phyloP scores from a whole-genome alignment of 345 rosid species.

The Syzygium jambos region DNA sequence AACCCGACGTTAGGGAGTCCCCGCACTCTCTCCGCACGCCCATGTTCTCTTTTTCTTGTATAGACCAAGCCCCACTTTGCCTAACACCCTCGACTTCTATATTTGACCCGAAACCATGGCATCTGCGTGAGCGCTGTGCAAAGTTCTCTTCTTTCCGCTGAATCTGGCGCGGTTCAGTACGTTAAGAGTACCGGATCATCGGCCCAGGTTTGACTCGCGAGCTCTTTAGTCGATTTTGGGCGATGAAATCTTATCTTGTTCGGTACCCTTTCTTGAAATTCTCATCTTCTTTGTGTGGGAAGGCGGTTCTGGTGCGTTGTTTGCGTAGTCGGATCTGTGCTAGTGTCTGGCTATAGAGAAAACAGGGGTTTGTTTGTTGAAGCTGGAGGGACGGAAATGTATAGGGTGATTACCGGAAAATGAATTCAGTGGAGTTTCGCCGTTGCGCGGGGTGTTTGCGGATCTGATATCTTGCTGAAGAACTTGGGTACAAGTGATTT shows the following conservation, averaged over 20 bases:
- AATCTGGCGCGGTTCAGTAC: not conserved
- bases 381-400: not conserved
- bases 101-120: not conserved
- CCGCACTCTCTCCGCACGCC: not conserved
- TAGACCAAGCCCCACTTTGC: not conserved
- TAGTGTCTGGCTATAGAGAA: not conserved
- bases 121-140: not conserved
- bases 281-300: not conserved
- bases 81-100: not conserved
- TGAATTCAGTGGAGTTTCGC: not conserved
- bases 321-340: not conserved
- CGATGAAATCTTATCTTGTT: not conserved
- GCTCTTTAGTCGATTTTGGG: not conserved
- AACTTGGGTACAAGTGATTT: not conserved
- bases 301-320: not conserved
- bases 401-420: not conserved
- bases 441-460: not conserved
- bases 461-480: not conserved
- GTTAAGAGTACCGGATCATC: not conserved
- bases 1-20: not conserved
- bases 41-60: not conserved
- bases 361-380: not conserved
- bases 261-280: not conserved
- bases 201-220: not conserved
- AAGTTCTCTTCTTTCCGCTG: not conserved